Evolutionary conservation across 345 rosid genomes (phyloP).

Genomic region (Balakata baccata): DNA sequence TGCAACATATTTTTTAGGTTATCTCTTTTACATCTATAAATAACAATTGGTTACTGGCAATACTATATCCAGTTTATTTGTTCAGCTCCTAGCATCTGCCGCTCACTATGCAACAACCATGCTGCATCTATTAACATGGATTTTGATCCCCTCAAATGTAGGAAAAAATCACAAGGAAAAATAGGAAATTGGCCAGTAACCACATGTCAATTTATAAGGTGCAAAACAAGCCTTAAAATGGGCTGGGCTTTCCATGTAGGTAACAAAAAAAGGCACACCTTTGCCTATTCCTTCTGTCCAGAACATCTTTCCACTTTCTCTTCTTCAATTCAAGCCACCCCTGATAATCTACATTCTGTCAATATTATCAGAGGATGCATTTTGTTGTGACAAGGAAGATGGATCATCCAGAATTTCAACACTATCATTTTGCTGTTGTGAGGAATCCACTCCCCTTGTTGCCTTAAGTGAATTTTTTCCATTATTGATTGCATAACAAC

Average conservation of each 20-base stretch:
- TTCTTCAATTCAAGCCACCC: slow-evolving; percentile 95
- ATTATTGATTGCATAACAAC: slow-evolving; percentile 44
- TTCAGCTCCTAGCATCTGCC: background rate
- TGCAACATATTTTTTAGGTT: background rate
- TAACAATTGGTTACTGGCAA: background rate
- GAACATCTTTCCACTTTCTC: slow-evolving; percentile 74
- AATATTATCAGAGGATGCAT: slow-evolving; percentile 36
- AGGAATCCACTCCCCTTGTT: slow-evolving; percentile 22
- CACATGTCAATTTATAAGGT: slow-evolving; percentile 3
- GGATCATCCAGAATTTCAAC: slow-evolving; percentile 27
- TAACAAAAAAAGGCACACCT: slow-evolving; percentile 42
- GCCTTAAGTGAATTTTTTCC: slow-evolving; percentile 32
- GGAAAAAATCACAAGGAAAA: background rate
- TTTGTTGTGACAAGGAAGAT: slow-evolving; percentile 27
- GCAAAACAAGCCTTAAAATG: slow-evolving; percentile 10
- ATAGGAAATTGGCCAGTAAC: background rate
- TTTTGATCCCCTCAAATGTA: background rate
- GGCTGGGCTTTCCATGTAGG: background rate
- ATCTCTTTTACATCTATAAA: background rate
- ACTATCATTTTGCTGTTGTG: slow-evolving; percentile 24
- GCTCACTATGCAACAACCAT: background rate
- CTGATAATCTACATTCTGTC: slow-evolving; percentile 72
- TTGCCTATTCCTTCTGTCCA: slow-evolving; percentile 67
- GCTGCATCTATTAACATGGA: background rate
- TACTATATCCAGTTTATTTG: background rate